Evolutionary conservation across 2,329 filamentous ascomycete species (phyloP), one percentile per base, ranked within the genome.

Genomic region (Claviceps fusiformis): DNA sequence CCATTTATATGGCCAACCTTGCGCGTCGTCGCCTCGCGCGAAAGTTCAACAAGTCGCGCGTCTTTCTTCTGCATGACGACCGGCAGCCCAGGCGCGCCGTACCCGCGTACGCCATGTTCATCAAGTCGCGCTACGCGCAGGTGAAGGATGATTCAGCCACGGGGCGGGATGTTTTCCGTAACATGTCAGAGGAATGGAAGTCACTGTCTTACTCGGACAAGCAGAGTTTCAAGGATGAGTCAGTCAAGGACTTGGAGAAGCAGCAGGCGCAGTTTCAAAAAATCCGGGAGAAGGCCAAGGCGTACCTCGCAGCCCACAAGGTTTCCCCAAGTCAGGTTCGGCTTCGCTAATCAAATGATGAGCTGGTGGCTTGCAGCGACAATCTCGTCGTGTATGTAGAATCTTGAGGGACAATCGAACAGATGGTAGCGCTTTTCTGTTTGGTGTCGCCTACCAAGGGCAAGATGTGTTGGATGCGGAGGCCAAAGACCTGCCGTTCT

Each of bases 1-100:
- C 69, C 35, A 74, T 80, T 54, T 58, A 62, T 50, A 57, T 65
- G 2, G 78, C 79, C 58, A 81, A 79, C 68, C 59, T 57, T 2
- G 75, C 77, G 27, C 79, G 79, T 55, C 58, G 49, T 8, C 58
- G 57, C 31, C 70, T 82, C 50, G 66, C 65, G 55, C 69, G 63
- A 54, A 69, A 71, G 54, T 62, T 62, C 53, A 58, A 61, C 51
- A 62, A 64, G 59, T 62, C 63, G 59, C 47, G 54, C 27, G 3
- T 37, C 46, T n/a, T 53, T 19, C 1, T 54, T 19, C 72, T 82
- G 59, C 59, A 57, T 2, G 79, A 82, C 61, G 66, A 72, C 3
- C 78, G 79, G 45, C 58, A 68, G 39, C 79, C 79, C 59, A 74
- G 72, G 64, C 61, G 59, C 41, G 61, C 71, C 11, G 0, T 41